These are phyloP conservation scores for Solanum paucissectum DNA, from an alignment of 257 asterid species.

Conservation along the genomic window DNA sequence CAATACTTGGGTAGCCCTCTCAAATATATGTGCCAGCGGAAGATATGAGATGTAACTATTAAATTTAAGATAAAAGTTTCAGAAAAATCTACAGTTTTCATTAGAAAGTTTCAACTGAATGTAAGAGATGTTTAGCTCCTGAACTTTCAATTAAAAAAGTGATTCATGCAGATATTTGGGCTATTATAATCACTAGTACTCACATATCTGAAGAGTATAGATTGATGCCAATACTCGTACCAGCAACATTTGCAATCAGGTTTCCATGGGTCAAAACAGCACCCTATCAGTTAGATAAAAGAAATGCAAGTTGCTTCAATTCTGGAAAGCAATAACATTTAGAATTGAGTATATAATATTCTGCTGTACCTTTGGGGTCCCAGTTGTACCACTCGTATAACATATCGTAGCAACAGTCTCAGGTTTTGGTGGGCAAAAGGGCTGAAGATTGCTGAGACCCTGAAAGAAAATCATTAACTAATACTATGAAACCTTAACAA, in stretches of 20 bases:
- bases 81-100: not conserved
- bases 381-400: slow-evolving; percentile 94
- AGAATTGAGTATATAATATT: not conserved
- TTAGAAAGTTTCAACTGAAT: not conserved
- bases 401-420: slow-evolving; percentile 74
- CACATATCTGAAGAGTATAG: slow-evolving; percentile 72
- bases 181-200: slow-evolving; percentile 18
- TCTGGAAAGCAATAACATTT: not conserved
- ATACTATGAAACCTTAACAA: not conserved
- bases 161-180: not conserved
- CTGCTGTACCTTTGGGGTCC: slow-evolving; percentile 73
- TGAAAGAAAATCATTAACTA: not conserved
- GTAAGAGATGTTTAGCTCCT: not conserved
- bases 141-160: not conserved
- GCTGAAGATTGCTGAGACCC: slow-evolving; percentile 58
- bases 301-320: not conserved
- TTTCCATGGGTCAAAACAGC: slow-evolving; percentile 72
- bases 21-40: slow-evolving; percentile 94
- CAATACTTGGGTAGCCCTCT: slow-evolving; percentile 72
- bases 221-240: slow-evolving; percentile 28
- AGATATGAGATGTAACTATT: slow-evolving; percentile 85
- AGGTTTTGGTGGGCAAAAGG: slow-evolving; percentile 75
- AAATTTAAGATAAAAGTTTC: not conserved
- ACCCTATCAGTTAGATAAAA: slow-evolving; percentile 39
- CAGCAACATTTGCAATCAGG: slow-evolving; percentile 73